Evolutionary conservation across 805 yeast genomes (phyloP), one percentile per base, ranked within the genome.

Genomic region (Lipomyces kockii): DNA sequence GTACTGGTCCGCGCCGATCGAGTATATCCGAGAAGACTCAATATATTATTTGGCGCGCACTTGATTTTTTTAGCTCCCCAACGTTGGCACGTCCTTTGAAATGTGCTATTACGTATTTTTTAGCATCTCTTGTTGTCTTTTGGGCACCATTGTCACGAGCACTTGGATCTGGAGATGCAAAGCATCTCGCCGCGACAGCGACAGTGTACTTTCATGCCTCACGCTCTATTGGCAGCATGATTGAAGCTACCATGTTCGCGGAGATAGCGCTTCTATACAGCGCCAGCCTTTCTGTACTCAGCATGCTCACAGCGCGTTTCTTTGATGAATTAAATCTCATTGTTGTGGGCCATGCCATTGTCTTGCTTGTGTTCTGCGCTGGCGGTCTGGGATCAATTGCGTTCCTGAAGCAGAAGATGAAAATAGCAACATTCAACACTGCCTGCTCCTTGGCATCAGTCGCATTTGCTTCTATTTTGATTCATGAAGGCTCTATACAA

Each of bases 181-280:
- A 91, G 76, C 97, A 91, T 79, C 84, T 90, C 71, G 87, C 89
- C 4, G 92, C 96, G 52, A 91, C 97, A 0, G 89, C 89, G n/a
- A 89, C 90, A 1, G 94, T 91, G 1, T 91, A 91, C 77, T 91
- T 91, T 80, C 96, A 91, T 74, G 92, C 97, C 0, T 85, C 92
- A 1, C 78, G 97, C 60, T 84, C 95, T 0, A 84, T 85, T 64
- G 97, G 97, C 0, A 85, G 91, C 25, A 91, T 91, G 94, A 84
- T 87, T 68, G 92, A 91, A 74, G 87, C 92, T 12, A 77, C 89
- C 25, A 74, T 85, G 61, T 91, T 86, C 78, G 93, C 88, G 2
- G 71, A 82, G 0, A 65, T 85, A 0, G 80, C 92, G 1, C 77
- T 90, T 9, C 63, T 80, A 2, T 91, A 81, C 78, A 85, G 87